phyloP scores from a whole-genome alignment of 192 early-diverging fungal species.

The Spinellus fusiger region DNA sequence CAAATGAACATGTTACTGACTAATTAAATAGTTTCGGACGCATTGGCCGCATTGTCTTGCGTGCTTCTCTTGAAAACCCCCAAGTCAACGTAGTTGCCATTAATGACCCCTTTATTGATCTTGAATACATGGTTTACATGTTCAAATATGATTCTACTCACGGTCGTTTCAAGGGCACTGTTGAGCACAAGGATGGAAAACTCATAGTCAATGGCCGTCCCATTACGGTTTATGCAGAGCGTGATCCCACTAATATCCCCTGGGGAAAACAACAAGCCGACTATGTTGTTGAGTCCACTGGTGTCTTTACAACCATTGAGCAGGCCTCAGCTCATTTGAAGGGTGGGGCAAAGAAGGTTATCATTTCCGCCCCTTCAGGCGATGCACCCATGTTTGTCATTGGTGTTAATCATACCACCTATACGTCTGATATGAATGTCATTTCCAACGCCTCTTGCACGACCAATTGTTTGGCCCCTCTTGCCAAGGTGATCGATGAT shows the following conservation, averaged over 20 bases:
- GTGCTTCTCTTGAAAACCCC: conserved; percentile 74
- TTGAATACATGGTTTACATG: conserved; percentile 95
- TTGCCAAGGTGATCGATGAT: conserved; percentile 93
- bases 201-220: conserved; percentile 77
- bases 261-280: conserved; percentile 77
- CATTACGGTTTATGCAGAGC: conserved; percentile 68
- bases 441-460: conserved; percentile 99
- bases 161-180: conserved; percentile 82
- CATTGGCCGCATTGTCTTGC: conserved; percentile 95
- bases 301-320: conserved; percentile 89
- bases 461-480: conserved; percentile 96
- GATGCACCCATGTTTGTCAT: conserved; percentile 97
- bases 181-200: conserved; percentile 72
- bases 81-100: conserved; percentile 78
- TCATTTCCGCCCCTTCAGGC: conserved; percentile 91
- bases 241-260: conserved; percentile 77
- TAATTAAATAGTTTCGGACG: conserved; percentile 76
- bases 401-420: conserved; percentile 92
- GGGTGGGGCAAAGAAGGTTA: conserved; percentile 95
- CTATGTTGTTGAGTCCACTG: conserved; percentile 97
- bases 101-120: conserved; percentile 96
- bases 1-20: not conserved
- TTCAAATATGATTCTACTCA: conserved; percentile 98
- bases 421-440: conserved; percentile 74
- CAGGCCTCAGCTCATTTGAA: conserved; percentile 78